Conservation (phyloP, 1,284 basidiomycete species). For the Xerocomus cyaneibrunnescens region DNA sequence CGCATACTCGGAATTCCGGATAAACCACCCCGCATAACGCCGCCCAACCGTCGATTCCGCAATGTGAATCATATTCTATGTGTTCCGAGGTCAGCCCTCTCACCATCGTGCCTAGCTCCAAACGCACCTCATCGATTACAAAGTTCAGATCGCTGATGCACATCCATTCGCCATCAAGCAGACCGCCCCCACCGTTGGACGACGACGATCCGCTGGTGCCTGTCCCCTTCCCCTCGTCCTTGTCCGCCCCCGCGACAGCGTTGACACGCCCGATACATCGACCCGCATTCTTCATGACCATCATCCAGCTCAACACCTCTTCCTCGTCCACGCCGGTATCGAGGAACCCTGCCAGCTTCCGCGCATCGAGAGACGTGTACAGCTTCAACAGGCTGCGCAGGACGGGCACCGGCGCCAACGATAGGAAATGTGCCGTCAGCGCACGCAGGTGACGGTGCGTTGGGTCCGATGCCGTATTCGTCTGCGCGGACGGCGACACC, state of each 20-base stretch:
- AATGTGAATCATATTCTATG: conserved; percentile 92
- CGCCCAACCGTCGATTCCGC: conserved; percentile 91
- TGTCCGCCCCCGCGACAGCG: conserved; percentile 20
- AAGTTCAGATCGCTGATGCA: conserved; percentile 95
- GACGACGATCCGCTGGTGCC: conserved; percentile 12
- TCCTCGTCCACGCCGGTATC: conserved; percentile 79
- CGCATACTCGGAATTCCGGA: conserved; percentile 89
- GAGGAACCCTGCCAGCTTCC: conserved; percentile 90
- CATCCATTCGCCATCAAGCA: conserved; percentile 86
- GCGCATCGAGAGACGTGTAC: conserved; percentile 91
- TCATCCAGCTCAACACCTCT: conserved; percentile 93
- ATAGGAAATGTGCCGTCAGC: conserved; percentile 69
- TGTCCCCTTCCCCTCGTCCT: conserved; percentile 24
- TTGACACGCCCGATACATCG: conserved; percentile 63
- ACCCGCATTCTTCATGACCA: conserved; percentile 92
- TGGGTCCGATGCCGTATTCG: conserved; percentile 55
- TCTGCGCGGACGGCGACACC: conserved; percentile 19
- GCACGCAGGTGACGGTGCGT: conserved; percentile 76
- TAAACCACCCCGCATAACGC: conserved; percentile 95
- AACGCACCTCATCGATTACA: conserved; percentile 83
- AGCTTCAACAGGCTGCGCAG: conserved; percentile 92
- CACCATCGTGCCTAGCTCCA: neutral
- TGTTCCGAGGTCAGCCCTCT: conserved; percentile 3
- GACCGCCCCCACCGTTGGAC: conserved; percentile 41
- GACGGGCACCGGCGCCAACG: conserved; percentile 79